Percentiles rank a stretch among this genome's conserved stretches.
Conservation (phyloP, 2,329 filamentous ascomycete genomes). For the Diplodia sapinea region DNA sequence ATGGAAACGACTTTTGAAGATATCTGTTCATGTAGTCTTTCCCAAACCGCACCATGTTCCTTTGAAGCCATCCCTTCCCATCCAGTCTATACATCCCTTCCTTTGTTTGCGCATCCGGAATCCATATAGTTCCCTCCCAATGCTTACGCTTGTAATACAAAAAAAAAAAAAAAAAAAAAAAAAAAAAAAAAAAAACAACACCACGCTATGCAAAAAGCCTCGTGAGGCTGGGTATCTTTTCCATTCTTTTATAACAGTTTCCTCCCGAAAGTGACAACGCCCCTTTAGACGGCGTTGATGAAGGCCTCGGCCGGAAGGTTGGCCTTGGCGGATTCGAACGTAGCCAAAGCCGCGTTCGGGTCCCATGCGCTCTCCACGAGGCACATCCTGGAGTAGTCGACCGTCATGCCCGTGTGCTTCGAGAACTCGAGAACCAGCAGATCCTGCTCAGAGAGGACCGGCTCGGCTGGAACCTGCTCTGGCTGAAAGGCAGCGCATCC, state of each 20-base stretch:
- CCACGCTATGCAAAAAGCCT: conserved; percentile 11
- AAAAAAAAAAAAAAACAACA: conserved; percentile 6
- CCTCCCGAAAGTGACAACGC: not conserved
- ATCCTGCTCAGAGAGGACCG: conserved; percentile 68
- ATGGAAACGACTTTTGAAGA: too few species aligned
- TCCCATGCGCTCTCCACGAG: conserved; percentile 81
- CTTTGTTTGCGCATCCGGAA: not conserved
- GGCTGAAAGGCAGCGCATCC: conserved; percentile 59
- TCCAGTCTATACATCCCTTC: not conserved
- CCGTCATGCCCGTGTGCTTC: conserved; percentile 78
- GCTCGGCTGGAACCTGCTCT: conserved; percentile 43
- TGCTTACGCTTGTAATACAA: not conserved
- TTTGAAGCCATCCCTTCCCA: not conserved
- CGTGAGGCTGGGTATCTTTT: conserved; percentile 9
- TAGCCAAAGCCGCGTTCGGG: conserved; percentile 72
- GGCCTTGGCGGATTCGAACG: conserved; percentile 77
- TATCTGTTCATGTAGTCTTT: too few species aligned
- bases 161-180: conserved; percentile 1
- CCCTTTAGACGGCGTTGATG: not conserved
- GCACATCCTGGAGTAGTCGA: conserved; percentile 80
- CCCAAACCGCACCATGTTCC: too few species aligned
- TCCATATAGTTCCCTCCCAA: not conserved
- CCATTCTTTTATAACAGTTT: conserved; percentile 3
- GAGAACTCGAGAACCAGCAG: conserved; percentile 74
- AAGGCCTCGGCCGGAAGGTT: conserved; percentile 53